phyloP scores from a whole-genome alignment of 495 filamentous ascomycete species.

The Xylaria acuta region DNA sequence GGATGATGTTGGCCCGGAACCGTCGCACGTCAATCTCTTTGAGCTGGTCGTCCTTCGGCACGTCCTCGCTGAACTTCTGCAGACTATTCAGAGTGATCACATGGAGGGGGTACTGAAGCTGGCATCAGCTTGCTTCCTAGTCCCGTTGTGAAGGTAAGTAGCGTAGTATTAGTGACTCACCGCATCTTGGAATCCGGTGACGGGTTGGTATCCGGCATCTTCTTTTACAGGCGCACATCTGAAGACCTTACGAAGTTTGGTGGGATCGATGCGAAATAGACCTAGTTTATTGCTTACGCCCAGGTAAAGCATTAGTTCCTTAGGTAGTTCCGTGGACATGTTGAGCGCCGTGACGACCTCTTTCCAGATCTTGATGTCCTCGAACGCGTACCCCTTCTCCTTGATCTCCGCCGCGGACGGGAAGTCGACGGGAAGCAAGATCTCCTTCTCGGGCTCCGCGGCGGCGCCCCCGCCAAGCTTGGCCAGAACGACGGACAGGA shows the following conservation, averaged over 20 bases:
- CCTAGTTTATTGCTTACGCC: constrained; percentile 69
- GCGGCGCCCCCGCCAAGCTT: constrained; percentile 52
- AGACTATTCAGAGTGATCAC: constrained; percentile 78
- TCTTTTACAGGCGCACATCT: constrained; percentile 76
- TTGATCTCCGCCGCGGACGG: constrained; percentile 61
- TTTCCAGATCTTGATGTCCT: constrained; percentile 79
- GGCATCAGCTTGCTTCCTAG: constrained; percentile 22
- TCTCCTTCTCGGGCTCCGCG: constrained; percentile 56
- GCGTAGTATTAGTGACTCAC: constrained; percentile 48
- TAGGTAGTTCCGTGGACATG: constrained; percentile 58
- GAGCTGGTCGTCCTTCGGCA: constrained; percentile 56
- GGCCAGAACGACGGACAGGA: constrained; percentile 46
- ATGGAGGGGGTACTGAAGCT: constrained; percentile 76
- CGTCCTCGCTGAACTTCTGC: constrained; percentile 64
- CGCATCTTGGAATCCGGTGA: constrained; percentile 83
- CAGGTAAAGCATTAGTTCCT: constrained; percentile 62
- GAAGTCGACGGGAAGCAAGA: constrained; percentile 69
- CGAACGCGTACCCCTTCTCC: constrained; percentile 61
- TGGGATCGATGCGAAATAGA: constrained; percentile 73
- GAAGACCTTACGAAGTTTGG: constrained; percentile 68
- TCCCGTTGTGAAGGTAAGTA: not conserved
- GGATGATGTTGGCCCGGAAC: constrained; percentile 86
- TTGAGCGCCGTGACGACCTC: constrained; percentile 69
- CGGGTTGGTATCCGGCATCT: constrained; percentile 74
- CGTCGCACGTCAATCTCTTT: constrained; percentile 66